These are phyloP conservation scores for Bauhinia variegata DNA, from an alignment of 306 rosid genomes.

Conservation along the genomic window DNA sequence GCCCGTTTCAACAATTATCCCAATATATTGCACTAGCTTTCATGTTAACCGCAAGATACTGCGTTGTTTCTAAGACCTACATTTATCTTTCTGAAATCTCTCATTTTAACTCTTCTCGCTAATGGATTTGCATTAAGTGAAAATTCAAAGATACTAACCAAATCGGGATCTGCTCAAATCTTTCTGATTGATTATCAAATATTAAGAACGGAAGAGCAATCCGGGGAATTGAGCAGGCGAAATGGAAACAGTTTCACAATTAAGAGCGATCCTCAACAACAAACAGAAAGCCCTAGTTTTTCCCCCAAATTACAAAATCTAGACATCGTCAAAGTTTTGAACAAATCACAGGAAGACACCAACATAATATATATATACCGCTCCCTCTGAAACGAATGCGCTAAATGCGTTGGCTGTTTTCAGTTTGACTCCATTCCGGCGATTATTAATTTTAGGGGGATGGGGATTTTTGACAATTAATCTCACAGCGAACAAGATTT, in stretches of 20 bases:
- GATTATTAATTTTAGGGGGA: no score
- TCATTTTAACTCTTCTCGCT: background rate
- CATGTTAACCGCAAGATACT: no score
- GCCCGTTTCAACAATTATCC: no score
- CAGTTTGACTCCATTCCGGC: background rate
- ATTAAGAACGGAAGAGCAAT: background rate
- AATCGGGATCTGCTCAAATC: background rate
- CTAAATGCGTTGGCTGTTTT: background rate
- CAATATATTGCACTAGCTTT: no score
- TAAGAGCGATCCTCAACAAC: background rate
- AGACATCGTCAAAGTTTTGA: background rate
- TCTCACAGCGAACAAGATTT: no score
- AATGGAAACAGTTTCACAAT: background rate
- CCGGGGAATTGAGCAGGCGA: background rate
- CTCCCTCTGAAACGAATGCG: background rate
- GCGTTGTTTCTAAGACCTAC: background rate
- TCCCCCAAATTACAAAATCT: background rate
- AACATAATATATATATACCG: background rate
- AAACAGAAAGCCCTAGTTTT: background rate
- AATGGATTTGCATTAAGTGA: background rate
- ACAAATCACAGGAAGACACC: no score
- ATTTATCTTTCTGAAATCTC: no score
- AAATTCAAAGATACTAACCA: background rate
- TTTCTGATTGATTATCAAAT: slow-evolving; percentile 10
- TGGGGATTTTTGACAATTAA: no score